Base-by-base conservation (phyloP, 768 basidiomycete species). In the Agaricus blazei region DNA sequence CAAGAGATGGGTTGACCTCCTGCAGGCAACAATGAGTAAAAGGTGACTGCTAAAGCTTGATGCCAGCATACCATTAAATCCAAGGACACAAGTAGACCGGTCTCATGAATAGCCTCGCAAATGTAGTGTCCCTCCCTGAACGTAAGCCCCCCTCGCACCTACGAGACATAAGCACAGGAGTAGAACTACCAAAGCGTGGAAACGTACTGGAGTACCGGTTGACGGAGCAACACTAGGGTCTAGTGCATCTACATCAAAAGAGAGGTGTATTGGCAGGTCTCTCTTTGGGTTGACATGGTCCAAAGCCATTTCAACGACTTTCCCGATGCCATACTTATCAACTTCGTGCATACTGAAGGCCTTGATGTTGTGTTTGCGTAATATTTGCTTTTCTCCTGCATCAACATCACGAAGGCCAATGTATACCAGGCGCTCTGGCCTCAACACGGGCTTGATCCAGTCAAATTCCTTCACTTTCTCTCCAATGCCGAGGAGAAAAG, bases 101-200 rank as follows among this genome's bases (percentile, higher is more conserved):
- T 98, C 75, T 97, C 94, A 58, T 84, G 84, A 42, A 98, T 82
- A 4, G 90, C 87, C 72, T 98, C 94, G 61, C 90, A 93, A 64
- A 96, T 94, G 68, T 95, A 98, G 71, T 98, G 97, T n/a, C 95
- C 96, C 67, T 99, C 97, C 60, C 97, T 77, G 75, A 98, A 99
- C 23, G 91, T 94, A 58, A 99, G 73, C 9, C 97, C 97, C 2
- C 97, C 97, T 62, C 95, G 88, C 24, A 96, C 92, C 83, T 88
- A 56, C 48, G 46, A 57, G 60, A 59, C 47, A 43, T 42, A 36
- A 36, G 49, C 51, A 46, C 51, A 43, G 19, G 9, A 37, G 29
- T 15, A 29, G 47, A 15, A 37, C 36, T 14, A 26, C 24, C 9
- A 38, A 37, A 23, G 15, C n/a, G 3, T 31, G 37, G 12, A 56